These are phyloP conservation scores for Endocalyx cinctus DNA, from an alignment of 2,329 filamentous ascomycete genomes.

Conservation along the genomic window DNA sequence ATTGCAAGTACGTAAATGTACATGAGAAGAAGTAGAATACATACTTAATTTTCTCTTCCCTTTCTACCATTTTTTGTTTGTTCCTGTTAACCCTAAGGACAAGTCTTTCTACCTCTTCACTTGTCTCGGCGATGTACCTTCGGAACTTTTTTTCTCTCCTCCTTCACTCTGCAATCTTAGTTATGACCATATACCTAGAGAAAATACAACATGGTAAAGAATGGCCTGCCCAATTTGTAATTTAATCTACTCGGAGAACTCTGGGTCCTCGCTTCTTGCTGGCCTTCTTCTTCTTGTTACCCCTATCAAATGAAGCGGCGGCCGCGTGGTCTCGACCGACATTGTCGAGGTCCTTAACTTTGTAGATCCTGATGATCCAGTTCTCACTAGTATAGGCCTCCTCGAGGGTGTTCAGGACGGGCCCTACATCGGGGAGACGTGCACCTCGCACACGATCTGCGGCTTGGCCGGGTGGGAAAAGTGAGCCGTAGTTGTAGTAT, in stretches of 20 bases:
- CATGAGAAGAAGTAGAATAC: no score
- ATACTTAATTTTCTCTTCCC: no score
- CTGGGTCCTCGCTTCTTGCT: constrained; percentile 68
- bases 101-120: no score
- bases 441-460: constrained; percentile 82
- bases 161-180: no score
- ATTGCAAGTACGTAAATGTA: no score
- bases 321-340: constrained; percentile 80
- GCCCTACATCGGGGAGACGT: constrained; percentile 76
- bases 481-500: constrained; percentile 91
- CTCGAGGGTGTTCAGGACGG: constrained; percentile 82
- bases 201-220: no score
- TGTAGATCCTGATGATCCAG: constrained; percentile 99
- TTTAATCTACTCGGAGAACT: constrained; percentile 67
- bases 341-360: constrained; percentile 98
- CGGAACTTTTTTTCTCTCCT: no score
- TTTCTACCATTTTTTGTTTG: no score
- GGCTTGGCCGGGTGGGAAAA: constrained; percentile 90
- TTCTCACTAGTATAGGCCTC: constrained; percentile 99
- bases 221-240: no score
- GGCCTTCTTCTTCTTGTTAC: constrained; percentile 78
- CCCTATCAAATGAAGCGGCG: constrained; percentile 66
- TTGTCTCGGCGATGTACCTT: no score
- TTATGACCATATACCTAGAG: no score
- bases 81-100: no score